Evolutionary conservation across 805 yeast species (phyloP).

Genomic region (Candida coquimbonensis): DNA sequence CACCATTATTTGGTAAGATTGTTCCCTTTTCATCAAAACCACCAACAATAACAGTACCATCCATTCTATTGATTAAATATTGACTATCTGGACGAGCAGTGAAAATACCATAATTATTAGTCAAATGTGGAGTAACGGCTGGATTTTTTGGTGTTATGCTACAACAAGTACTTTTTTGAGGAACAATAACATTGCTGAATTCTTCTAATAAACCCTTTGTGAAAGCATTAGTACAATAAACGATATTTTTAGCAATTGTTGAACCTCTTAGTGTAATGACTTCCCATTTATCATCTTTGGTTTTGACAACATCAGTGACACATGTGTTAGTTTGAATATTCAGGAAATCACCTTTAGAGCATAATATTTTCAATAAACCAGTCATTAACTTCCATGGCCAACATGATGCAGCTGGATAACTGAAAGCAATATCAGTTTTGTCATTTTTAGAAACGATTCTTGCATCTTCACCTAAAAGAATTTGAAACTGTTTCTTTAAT

Average conservation of each 20-base stretch:
- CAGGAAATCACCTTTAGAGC: slow-evolving; percentile 26
- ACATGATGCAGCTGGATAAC: slow-evolving; percentile 38
- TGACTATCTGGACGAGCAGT: slow-evolving; percentile 23
- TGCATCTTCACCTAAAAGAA: slow-evolving; percentile 31
- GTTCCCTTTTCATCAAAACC: slow-evolving; percentile 17
- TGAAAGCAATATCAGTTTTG: slow-evolving; percentile 73
- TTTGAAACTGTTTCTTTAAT: slow-evolving; percentile 26
- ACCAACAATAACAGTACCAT: slow-evolving; percentile 33
- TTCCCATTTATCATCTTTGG: slow-evolving; percentile 24
- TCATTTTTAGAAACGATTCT: slow-evolving; percentile 57
- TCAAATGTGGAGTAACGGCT: slow-evolving; percentile 26
- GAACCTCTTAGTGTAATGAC: slow-evolving; percentile 28
- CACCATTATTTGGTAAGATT: slow-evolving; percentile 5
- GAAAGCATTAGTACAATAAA: slow-evolving; percentile 27
- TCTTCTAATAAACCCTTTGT: slow-evolving; percentile 27
- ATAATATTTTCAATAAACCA: slow-evolving; percentile 25
- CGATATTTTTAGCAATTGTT: slow-evolving; percentile 27
- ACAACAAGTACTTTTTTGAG: slow-evolving; percentile 28
- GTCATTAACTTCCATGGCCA: slow-evolving; percentile 38
- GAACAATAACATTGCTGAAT: slow-evolving; percentile 26
- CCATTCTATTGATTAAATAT: slow-evolving; percentile 32
- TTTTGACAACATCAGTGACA: slow-evolving; percentile 23
- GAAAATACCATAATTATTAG: slow-evolving; percentile 29
- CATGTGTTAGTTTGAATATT: slow-evolving; percentile 37
- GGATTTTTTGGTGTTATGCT: slow-evolving; percentile 23